A percentile compares a stretch with the other conserved stretches of the same genome.
Evolutionary conservation across 169 alveolate species (phyloP).

Genomic region (Plasmodium chabaudi): DNA sequence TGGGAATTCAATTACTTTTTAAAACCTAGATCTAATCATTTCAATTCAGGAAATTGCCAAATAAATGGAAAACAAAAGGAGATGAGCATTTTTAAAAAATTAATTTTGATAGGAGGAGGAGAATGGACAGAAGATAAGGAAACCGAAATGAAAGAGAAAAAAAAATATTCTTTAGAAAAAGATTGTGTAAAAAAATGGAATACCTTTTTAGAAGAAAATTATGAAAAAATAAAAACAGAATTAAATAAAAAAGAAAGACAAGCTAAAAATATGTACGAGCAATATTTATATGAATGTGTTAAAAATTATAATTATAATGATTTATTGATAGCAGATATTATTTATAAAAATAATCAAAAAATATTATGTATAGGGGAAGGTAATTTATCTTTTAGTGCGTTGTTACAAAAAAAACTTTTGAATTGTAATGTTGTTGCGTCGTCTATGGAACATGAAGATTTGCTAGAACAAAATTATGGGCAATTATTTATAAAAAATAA

Average conservation of each 20-base stretch:
- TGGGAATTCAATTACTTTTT: background rate
- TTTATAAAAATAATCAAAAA: constrained; percentile 40
- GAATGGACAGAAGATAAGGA: constrained; percentile 6
- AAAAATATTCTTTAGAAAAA: too few species aligned
- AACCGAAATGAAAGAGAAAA: too few species aligned
- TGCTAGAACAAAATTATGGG: constrained; percentile 21
- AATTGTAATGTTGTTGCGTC: constrained; percentile 38
- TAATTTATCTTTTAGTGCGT: constrained; percentile 34
- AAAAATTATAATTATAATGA: constrained; percentile 26
- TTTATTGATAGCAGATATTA: constrained; percentile 47
- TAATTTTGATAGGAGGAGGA: constrained; percentile 15
- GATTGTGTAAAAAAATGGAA: too few species aligned
- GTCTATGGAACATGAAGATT: constrained; percentile 12
- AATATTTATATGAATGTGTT: constrained; percentile 24
- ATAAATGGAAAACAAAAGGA: constrained; percentile 23
- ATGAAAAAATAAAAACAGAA: constrained; percentile 12
- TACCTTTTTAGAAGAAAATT: background rate
- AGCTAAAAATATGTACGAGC: constrained; percentile 2
- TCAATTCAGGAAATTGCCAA: background rate
- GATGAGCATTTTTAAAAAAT: constrained; percentile 22
- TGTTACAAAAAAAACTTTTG: constrained; percentile 18
- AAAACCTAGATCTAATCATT: background rate
- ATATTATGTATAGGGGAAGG: constrained; percentile 63
- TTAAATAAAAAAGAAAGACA: background rate
- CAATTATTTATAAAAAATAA: constrained; percentile 27